A percentile compares a stretch with the other conserved stretches of the same genome.
Conservation (phyloP, 2,329 filamentous ascomycete genomes). For the Colletotrichum lupini region DNA sequence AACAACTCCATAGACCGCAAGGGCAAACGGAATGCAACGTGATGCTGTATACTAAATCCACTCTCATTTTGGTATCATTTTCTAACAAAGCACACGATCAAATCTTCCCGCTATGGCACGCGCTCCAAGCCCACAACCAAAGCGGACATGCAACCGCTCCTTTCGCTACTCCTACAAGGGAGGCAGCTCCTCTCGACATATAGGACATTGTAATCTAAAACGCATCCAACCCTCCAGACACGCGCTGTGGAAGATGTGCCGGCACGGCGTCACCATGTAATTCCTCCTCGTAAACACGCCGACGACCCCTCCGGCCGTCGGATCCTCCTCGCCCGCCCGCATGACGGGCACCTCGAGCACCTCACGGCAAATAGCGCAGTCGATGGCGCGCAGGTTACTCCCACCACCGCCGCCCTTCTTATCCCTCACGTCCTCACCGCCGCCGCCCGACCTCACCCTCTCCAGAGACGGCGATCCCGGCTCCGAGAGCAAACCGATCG, state of each 20-base stretch:
- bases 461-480: constrained; percentile 41
- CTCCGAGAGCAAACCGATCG: constrained; percentile 74
- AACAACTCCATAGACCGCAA: too few species aligned
- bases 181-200: constrained; percentile 90
- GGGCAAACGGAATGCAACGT: neutral
- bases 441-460: constrained; percentile 45
- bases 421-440: constrained; percentile 45
- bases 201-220: constrained; percentile 92
- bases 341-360: constrained; percentile 89
- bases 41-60: neutral
- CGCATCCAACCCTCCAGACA: constrained; percentile 98
- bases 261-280: constrained; percentile 98
- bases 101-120: neutral
- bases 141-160: too few species aligned
- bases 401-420: constrained; percentile 38
- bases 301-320: constrained; percentile 62
- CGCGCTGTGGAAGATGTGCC: constrained; percentile 92
- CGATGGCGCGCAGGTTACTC: constrained; percentile 67
- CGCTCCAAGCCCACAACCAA: neutral
- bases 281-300: constrained; percentile 81
- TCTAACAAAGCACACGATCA: neutral
- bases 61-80: neutral
- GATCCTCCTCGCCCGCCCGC: constrained; percentile 64
- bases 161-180: constrained; percentile 67
- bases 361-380: constrained; percentile 96